Base-by-base conservation (phyloP, 805 yeast species). In the Starmerella apicola region DNA sequence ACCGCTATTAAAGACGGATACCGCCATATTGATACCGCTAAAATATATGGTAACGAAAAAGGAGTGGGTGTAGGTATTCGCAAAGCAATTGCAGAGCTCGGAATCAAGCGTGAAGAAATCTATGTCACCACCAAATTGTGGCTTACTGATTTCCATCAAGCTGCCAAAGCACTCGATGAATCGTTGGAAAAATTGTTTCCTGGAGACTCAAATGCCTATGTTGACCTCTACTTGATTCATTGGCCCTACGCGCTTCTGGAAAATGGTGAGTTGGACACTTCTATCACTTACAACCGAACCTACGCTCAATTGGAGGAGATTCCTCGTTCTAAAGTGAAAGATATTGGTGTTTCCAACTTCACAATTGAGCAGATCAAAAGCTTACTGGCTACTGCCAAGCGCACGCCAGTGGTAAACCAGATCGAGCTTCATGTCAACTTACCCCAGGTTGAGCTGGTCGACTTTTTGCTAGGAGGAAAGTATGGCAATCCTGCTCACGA, bases 161-260 rank as follows among this genome's bases (percentile, higher is more conserved):
- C 76, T 13, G 70, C 53, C 27, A 62, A 54, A 18, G 81, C 78
- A 6, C 59, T 82, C 29, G 69, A 73, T 13, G 64, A 59, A 34
- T 76, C 85, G 10, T 65, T 82, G 52, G 54, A 68, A 52, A 72
- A 76, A 52, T 65, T 82, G 13, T 24, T 24, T 13, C 27, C 27
- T 13, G 13, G 13, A 9, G 27, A 24, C 44, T 77, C 76, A 0
- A 54, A 80, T 50, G 88, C 78, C 37, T 82, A 82, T 53, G 78
- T 82, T 38, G 94, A 82, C 56, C 63, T 82, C 42, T 76, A 76
- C 56, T 67, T 83, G 54, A 69, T 81, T 54, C 94, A 82, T 61
- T 81, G 91, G 86, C 94, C 94, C 3, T 70, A 71, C 29, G 46
- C 43, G 16, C 9, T 41, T 32, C 32, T 32, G 32, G 20, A 30